These are phyloP conservation scores for Pholiota molesta DNA, from an alignment of 768 basidiomycete genomes.

Conservation along the genomic window DNA sequence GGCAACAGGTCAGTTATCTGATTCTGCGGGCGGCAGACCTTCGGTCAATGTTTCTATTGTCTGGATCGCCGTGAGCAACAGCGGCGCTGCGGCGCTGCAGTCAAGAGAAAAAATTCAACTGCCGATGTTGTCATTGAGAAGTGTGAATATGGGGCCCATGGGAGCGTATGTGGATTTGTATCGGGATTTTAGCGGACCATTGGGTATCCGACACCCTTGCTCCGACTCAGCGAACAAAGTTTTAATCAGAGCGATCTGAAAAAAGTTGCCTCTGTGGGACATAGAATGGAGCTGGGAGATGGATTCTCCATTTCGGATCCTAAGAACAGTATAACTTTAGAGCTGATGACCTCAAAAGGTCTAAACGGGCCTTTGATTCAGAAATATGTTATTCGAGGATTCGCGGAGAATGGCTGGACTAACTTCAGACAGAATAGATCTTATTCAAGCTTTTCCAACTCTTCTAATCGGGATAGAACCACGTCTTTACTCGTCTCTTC, in stretches of 20 bases:
- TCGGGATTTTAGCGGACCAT: slow-evolving; percentile 23
- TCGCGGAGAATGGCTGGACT: slow-evolving; percentile 9
- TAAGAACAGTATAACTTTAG: neutral
- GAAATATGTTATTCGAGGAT: slow-evolving; percentile 8
- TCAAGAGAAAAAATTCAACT: slow-evolving; percentile 6
- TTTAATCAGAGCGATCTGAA: neutral
- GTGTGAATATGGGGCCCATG: slow-evolving; percentile 9
- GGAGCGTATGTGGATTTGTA: slow-evolving; percentile 15
- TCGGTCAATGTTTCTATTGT: slow-evolving; percentile 18
- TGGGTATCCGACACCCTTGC: slow-evolving; percentile 1
- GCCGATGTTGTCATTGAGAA: slow-evolving; percentile 13
- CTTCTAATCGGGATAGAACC: slow-evolving; percentile 86
- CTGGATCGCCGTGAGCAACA: slow-evolving; percentile 6
- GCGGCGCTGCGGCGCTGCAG: neutral
- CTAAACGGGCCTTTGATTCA: slow-evolving; percentile 1
- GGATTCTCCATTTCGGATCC: neutral
- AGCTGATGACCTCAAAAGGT: neutral
- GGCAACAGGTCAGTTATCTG: slow-evolving; percentile 4
- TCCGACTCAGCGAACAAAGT: neutral
- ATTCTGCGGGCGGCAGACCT: slow-evolving; percentile 17
- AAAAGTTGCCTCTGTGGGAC: neutral
- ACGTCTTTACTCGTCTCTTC: slow-evolving; percentile 99
- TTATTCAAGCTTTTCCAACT: slow-evolving; percentile 91
- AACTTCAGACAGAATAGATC: slow-evolving; percentile 11
- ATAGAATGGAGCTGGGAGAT: neutral